Conservation (phyloP, 257 asterid genomes). For the Plantago ovata region DNA sequence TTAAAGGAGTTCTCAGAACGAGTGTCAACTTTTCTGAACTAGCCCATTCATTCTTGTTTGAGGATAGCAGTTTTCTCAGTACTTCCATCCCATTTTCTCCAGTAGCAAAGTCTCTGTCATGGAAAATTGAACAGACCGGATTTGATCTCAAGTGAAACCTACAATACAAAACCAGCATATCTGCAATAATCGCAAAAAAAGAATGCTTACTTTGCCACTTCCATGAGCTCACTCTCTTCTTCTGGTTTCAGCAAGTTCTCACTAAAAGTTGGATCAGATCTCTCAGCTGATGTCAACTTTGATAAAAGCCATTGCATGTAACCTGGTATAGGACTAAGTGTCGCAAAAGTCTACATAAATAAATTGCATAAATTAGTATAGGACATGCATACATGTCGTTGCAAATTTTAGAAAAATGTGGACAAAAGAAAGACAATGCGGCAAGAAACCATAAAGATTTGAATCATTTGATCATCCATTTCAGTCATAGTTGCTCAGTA, state of each 20-base stretch:
- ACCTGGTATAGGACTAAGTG: slow-evolving; percentile 98
- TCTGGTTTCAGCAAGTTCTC: slow-evolving; percentile 76
- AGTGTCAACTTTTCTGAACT: slow-evolving; percentile 42
- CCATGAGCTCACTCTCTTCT: slow-evolving; percentile 66
- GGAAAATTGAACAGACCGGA: slow-evolving; percentile 8
- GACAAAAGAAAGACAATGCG: background rate
- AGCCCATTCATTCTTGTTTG: slow-evolving; percentile 58
- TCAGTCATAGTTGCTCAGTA: slow-evolving; percentile 9
- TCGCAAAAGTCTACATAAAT: slow-evolving; percentile 82
- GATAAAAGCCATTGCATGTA: slow-evolving; percentile 83
- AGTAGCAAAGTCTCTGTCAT: slow-evolving; percentile 44
- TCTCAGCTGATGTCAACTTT: slow-evolving; percentile 70
- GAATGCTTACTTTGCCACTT: slow-evolving; percentile 57
- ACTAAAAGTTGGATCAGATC: slow-evolving; percentile 57
- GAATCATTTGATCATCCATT: slow-evolving; percentile 6
- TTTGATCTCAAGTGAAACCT: slow-evolving; percentile 2
- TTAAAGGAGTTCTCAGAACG: slow-evolving; percentile 51
- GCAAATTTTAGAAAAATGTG: slow-evolving; percentile 12
- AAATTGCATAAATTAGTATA: slow-evolving; percentile 21
- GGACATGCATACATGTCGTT: background rate
- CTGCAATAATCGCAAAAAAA: slow-evolving; percentile 20
- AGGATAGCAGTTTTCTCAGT: slow-evolving; percentile 49
- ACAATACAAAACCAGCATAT: background rate
- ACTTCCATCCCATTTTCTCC: slow-evolving; percentile 69
- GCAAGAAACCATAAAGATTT: background rate